These are phyloP conservation scores for Allium sativum DNA, from an alignment of 106 monocot species.

Conservation along the genomic window DNA sequence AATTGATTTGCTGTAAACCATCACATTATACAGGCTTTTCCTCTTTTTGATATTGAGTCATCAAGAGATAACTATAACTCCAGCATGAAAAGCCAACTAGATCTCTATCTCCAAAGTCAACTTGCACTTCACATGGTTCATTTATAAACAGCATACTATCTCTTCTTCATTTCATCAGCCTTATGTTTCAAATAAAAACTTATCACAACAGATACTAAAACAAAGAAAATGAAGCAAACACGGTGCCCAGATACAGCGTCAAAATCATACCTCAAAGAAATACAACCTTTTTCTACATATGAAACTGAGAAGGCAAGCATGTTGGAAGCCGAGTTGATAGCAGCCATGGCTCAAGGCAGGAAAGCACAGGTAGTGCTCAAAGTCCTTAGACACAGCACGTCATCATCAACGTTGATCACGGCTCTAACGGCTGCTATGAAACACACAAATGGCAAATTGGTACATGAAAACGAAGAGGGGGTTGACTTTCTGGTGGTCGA, in stretches of 20 bases:
- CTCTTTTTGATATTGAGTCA: too few relatives aligned
- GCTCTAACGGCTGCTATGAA: slow-evolving; percentile 27
- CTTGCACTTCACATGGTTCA: too few relatives aligned
- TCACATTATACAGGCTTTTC: too few relatives aligned
- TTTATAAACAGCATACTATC: too few relatives aligned
- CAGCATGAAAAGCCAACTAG: too few relatives aligned
- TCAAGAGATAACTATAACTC: too few relatives aligned
- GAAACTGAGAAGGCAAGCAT: slow-evolving; percentile 15
- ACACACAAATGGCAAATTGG: slow-evolving; percentile 39
- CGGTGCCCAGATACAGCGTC: slow-evolving; percentile 86
- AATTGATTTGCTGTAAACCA: too few relatives aligned
- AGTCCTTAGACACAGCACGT: slow-evolving; percentile 3
- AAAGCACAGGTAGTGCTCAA: slow-evolving; percentile 56
- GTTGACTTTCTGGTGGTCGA: slow-evolving; percentile 35
- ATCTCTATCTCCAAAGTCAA: too few relatives aligned
- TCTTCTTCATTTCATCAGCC: not conserved
- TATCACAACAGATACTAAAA: not conserved
- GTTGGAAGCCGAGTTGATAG: slow-evolving; percentile 47
- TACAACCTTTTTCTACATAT: slow-evolving; percentile 8
- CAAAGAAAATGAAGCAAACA: slow-evolving; percentile 49
- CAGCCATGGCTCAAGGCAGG: slow-evolving; percentile 92
- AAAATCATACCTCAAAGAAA: slow-evolving; percentile 73
- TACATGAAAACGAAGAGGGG: not conserved
- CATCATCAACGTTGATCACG: slow-evolving; percentile 19
- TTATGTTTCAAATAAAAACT: not conserved